A percentile compares a stretch with the other conserved stretches of the same genome.
Evolutionary conservation across 2,329 filamentous ascomycete species (phyloP).

Genomic region (Allantophomopsis lycopodina): DNA sequence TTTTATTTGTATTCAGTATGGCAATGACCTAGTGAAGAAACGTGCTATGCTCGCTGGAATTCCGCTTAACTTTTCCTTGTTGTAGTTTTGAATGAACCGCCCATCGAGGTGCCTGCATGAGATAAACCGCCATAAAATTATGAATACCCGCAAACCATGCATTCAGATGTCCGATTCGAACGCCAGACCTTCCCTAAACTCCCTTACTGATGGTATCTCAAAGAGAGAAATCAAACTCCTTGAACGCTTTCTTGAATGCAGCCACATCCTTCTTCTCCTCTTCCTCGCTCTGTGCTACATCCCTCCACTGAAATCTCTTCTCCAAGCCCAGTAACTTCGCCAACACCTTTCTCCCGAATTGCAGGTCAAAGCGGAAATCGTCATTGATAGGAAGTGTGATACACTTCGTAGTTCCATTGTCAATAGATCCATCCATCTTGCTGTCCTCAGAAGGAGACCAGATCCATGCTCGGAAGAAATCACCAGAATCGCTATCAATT

Average conservation of each 20-base stretch:
- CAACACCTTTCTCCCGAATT: slow-evolving; percentile 78
- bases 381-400: slow-evolving; percentile 62
- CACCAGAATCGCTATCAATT: slow-evolving; percentile 32
- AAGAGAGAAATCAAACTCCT: slow-evolving; percentile 63
- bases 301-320: slow-evolving; percentile 68
- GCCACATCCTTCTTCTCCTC: slow-evolving; percentile 72
- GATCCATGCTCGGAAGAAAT: slow-evolving; percentile 77
- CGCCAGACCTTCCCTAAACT: too few species aligned
- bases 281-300: slow-evolving; percentile 61
- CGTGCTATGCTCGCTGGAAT: too few species aligned
- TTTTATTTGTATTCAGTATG: too few species aligned
- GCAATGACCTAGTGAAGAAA: too few species aligned
- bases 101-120: too few species aligned
- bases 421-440: slow-evolving; percentile 22
- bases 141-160: too few species aligned
- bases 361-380: slow-evolving; percentile 70
- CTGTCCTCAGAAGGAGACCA: slow-evolving; percentile 43
- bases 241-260: slow-evolving; percentile 70
- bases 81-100: too few species aligned
- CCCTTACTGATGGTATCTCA: background rate
- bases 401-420: slow-evolving; percentile 38
- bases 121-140: too few species aligned
- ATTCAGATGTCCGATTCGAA: too few species aligned
- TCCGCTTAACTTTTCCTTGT: too few species aligned
- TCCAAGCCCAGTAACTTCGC: slow-evolving; percentile 79